These are phyloP conservation scores for Acanthamoeba royreba DNA, from an alignment of 208 protist genomes.

Conservation along the genomic window DNA sequence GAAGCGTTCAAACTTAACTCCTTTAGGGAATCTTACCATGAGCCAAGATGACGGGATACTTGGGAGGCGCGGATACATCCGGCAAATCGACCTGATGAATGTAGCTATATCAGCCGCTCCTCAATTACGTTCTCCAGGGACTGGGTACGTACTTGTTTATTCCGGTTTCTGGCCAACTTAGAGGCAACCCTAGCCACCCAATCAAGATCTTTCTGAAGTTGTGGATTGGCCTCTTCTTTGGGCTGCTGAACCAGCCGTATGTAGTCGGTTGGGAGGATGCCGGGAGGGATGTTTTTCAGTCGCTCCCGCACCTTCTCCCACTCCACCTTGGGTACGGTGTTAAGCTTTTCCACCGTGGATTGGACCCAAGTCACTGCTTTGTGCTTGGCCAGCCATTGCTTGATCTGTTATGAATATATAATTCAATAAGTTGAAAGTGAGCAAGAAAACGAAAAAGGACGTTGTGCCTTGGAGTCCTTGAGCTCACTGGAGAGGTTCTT, in stretches of 20 bases:
- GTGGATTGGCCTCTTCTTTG: neutral
- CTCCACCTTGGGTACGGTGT: neutral
- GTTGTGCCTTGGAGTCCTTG: neutral
- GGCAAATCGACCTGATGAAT: neutral
- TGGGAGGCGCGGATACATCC: neutral
- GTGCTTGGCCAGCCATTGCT: neutral
- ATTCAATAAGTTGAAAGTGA: neutral
- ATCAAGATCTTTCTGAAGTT: neutral
- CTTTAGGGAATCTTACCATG: no score
- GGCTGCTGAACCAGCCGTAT: neutral
- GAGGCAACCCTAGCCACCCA: neutral
- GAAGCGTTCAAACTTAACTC: no score
- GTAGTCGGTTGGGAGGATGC: neutral
- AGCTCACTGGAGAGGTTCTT: neutral
- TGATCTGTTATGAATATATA: neutral
- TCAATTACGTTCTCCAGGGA: neutral
- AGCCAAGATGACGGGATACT: neutral
- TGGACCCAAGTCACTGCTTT: neutral
- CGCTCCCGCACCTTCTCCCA: neutral
- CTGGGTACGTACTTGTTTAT: neutral
- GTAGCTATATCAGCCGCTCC: neutral
- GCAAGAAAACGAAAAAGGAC: neutral
- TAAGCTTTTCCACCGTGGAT: neutral
- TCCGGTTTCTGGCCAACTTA: neutral
- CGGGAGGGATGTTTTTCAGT: neutral